Base-by-base conservation (phyloP, 2,329 filamentous ascomycete genomes). In the Plectosphaerella sp. region DNA sequence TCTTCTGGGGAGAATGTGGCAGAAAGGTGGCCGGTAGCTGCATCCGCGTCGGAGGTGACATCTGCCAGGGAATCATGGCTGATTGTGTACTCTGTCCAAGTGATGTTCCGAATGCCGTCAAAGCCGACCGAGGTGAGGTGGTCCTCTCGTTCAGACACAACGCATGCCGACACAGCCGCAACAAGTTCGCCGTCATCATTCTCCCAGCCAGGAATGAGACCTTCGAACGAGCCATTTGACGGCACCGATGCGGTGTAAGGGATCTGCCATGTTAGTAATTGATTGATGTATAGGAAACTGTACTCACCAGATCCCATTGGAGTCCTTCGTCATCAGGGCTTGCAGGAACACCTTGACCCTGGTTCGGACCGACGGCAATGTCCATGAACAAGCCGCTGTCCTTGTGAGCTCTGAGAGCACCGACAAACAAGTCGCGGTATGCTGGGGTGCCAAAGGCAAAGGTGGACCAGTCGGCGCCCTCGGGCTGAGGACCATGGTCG, bases 261-360 rank as follows among this genome's bases (percentile, higher is more conserved):
- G 11, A 56, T 39, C 51, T 52, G 20, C 9, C 4, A 16, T 1
- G 6, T 43, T 5, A 43, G n/a, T 2, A 8, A 20, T 4, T 18
- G n/a, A 6, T 18, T n/a, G 39, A 47, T 14, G n/a, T 28, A 6
- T 1, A 18, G 20, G 28, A 3, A n/a, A 3, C 3, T 33, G 5
- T 28, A 43, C 47, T 42, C 46, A 53, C 48, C 52, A 73, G 47
- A 51, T 72, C 59, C 62, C 62, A 69, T 50, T 62, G 54, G 10
- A 70, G 58, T 0, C 70, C 72, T 5, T 67, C 64, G 45, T 66
- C 61, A 20, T 64, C 57, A 1, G 55, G 51, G 1, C 60, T 56
- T 1, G 70, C 66, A 1, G 75, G 75, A 3, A 76, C 72, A 14
- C 76, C 76, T 45, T 71, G 66, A 4, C 75, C 77, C 57, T 76